Base-by-base conservation (phyloP, 768 basidiomycete genomes). In the Boletus speciosus region DNA sequence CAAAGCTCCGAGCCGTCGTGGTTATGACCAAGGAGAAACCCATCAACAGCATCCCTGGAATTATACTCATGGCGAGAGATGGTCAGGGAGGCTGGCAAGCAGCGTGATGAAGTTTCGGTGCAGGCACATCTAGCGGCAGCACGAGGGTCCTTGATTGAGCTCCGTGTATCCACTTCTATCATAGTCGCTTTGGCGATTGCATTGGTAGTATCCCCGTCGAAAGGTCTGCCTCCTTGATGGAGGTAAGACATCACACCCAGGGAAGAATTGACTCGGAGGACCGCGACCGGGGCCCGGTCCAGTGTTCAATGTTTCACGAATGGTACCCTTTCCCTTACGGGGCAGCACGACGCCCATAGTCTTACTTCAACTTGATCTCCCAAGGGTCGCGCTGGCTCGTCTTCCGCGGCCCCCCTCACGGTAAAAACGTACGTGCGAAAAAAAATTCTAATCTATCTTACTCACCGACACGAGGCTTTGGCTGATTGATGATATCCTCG, bases 201-300 rank as follows among this genome's bases (percentile, higher is more conserved):
- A 19, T 16, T 45, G 53, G 35, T 45, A 15, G 53, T 36, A 62
- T 40, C 51, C 15, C 56, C 52, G 51, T 45, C 47, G 47, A 47
- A 44, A 29, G 9, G 21, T 27, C 25, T 49, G 10, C 34, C 35
- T 45, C 25, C 40, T 16, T 31, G 49, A 43, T 12, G 31, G 11
- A 47, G 34, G 47, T 16, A 34, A 37, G 41, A 15, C 21, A 23
- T 29, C 37, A 23, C 36, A 5, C 32, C 40, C 5, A 38, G 14
- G 39, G 23, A 47, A 23, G 32, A 15, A 35, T 15, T 6, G 14
- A 25, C 21, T 34, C 45, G 48, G 46, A 48, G 7, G 32, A 40
- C 25, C 14, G 23, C 27, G 34, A 36, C 29, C 27, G 27, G 3
- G 16, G 23, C 34, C 31, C 12, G n/a, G 14, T 19, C 35, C 34